Evolutionary conservation across 805 yeast species (phyloP), one percentile per base, ranked within the genome.

Genomic region (Candida orba): DNA sequence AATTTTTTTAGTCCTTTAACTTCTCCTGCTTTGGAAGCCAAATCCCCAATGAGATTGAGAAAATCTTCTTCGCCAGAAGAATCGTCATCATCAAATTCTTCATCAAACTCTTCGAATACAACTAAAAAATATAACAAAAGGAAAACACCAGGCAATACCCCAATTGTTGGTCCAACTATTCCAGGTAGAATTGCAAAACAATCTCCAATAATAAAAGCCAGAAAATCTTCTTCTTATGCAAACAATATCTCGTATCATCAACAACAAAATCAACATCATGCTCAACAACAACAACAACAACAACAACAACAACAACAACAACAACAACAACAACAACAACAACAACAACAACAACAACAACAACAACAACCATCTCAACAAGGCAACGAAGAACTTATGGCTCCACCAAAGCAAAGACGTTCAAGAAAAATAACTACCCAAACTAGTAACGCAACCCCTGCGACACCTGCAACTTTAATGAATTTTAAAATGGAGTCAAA

Each of bases 1-100:
- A 49, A 47, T 14, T 54, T 65, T 57, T 55, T 62, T 39, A 64
- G 70, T 23, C 79, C 89, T 0, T 66, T 82, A 52, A 78, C 88
- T 4, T 79, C 86, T 1, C 89, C 89, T 1, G 86, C 86, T 4
- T 59, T 81, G 45, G 75, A 69, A 47, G 84, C 70, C 8, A 58
- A 52, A 51, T 51, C 67, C 42, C 54, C 63, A 45, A 29, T 56
- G 49, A 45, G 46, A 34, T 25, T 37, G n/a, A 39, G 41, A 20
- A 55, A 48, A 41, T 45, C 50, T 23, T 42, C 61, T 12, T 52
- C 60, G 4, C 48, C 58, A 12, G 54, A 52, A 12, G 59, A 52
- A 25, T 49, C 49, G 3, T 51, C 46, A 38, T 8, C 45, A 3
- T 32, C 35, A 18, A 30, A 43, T 2, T 22, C 40, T 37, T 8